A percentile compares a stretch with the other conserved stretches of the same genome.
These are phyloP conservation scores for Hymenochaete sp. DNA, from an alignment of 1,284 basidiomycete genomes.

Conservation along the genomic window DNA sequence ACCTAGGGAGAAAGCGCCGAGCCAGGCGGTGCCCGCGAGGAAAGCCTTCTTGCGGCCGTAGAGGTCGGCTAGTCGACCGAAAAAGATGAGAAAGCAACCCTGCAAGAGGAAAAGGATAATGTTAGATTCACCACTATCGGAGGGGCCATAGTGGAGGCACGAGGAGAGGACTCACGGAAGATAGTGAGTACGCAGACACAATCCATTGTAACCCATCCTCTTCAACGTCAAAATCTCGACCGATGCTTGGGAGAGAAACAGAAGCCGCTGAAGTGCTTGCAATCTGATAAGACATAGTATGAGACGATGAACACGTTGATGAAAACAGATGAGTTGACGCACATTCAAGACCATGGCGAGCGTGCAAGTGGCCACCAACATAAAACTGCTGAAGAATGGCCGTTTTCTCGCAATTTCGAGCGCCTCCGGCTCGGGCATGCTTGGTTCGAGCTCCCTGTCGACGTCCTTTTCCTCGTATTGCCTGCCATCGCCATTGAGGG, in stretches of 20 bases:
- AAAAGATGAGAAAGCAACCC: constrained; percentile 66
- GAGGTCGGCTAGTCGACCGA: constrained; percentile 65
- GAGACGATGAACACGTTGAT: background rate
- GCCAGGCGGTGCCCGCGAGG: constrained; percentile 40
- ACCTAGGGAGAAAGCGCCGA: constrained; percentile 42
- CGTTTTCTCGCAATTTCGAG: background rate
- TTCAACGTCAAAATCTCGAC: constrained; percentile 38
- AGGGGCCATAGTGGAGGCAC: too few species aligned
- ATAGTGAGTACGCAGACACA: constrained; percentile 34
- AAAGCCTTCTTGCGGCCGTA: constrained; percentile 62
- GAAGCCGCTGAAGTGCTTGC: constrained; percentile 32
- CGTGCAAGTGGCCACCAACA: constrained; percentile 42
- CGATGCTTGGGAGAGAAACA: constrained; percentile 59
- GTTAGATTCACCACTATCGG: constrained; percentile 21
- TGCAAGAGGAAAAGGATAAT: constrained; percentile 26
- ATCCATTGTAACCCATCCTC: constrained; percentile 60
- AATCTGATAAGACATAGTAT: constrained; percentile 32
- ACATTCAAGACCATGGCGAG: constrained; percentile 47
- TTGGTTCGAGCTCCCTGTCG: too few species aligned
- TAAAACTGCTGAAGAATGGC: constrained; percentile 17
- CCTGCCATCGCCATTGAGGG: too few species aligned
- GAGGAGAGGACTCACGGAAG: constrained; percentile 25
- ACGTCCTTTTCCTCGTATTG: too few species aligned
- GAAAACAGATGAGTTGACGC: constrained; percentile 7
- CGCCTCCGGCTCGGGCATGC: constrained; percentile 6